Conservation (phyloP, 768 basidiomycete species). For the Trametes cingulata region DNA sequence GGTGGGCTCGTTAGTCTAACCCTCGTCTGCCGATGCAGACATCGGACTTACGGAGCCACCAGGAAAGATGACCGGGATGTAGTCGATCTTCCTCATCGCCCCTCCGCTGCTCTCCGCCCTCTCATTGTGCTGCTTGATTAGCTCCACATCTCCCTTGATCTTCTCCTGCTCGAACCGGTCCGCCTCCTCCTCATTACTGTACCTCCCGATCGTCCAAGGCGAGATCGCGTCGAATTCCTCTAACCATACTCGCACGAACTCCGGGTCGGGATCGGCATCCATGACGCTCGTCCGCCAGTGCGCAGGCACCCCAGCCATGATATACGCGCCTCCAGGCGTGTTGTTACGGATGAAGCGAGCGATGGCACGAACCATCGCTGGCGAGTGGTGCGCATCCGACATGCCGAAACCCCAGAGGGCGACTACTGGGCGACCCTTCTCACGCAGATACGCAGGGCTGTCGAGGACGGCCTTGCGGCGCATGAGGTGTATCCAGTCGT, state of each 20-base stretch:
- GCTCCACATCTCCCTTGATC: constrained; percentile 63
- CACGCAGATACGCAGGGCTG: constrained; percentile 71
- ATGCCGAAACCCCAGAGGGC: constrained; percentile 82
- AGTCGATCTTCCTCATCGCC: constrained; percentile 57
- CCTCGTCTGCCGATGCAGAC: not conserved
- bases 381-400: constrained; percentile 58
- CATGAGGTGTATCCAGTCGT: constrained; percentile 76
- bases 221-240: constrained; percentile 79
- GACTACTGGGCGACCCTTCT: constrained; percentile 69
- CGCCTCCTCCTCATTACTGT: constrained; percentile 56
- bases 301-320: constrained; percentile 69
- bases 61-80: constrained; percentile 82
- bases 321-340: constrained; percentile 73
- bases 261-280: constrained; percentile 71
- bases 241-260: constrained; percentile 67
- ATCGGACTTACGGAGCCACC: constrained; percentile 69
- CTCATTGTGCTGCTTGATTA: constrained; percentile 53
- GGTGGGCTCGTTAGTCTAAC: not conserved
- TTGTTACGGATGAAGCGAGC: constrained; percentile 56
- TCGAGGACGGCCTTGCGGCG: constrained; percentile 60
- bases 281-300: constrained; percentile 73
- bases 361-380: constrained; percentile 56
- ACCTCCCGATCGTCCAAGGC: constrained; percentile 83
- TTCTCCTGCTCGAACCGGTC: constrained; percentile 62
- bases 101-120: constrained; percentile 28